Conservation (phyloP, 257 asterid genomes). For the Przewalskia tangutica region DNA sequence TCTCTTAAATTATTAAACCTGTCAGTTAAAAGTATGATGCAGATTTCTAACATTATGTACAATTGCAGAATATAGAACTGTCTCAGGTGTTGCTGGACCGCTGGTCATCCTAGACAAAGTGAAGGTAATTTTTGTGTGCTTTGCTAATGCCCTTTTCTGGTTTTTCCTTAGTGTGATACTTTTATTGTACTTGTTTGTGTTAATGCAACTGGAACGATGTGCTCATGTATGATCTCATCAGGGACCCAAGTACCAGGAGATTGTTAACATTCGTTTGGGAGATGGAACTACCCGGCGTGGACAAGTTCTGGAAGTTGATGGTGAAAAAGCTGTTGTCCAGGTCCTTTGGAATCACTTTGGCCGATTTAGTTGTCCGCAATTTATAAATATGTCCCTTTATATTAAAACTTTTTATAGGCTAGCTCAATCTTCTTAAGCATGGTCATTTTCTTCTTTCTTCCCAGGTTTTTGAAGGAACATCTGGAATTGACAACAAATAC, state of each 20-base stretch:
- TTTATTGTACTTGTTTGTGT: not conserved
- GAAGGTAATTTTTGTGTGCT: constrained; percentile 44
- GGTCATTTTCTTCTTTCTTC: not conserved
- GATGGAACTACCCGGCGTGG: constrained; percentile 98
- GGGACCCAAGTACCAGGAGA: constrained; percentile 98
- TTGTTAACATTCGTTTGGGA: constrained; percentile 94
- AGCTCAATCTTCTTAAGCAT: not conserved
- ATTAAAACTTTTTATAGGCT: not conserved
- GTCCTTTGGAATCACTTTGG: constrained; percentile 19
- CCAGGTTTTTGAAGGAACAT: constrained; percentile 96
- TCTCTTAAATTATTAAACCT: not conserved
- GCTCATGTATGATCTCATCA: constrained; percentile 21
- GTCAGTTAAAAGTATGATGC: not conserved
- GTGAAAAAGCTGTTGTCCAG: constrained; percentile 99
- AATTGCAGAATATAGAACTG: constrained; percentile 90
- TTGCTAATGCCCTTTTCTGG: not conserved
- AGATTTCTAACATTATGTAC: not conserved
- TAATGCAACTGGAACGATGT: constrained; percentile 1
- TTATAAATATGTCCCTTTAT: not conserved
- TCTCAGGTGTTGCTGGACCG: constrained; percentile 99
- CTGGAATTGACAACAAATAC: constrained; percentile 93
- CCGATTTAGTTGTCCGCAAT: not conserved
- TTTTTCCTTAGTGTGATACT: not conserved
- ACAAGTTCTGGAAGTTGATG: constrained; percentile 95
- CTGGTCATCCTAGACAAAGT: constrained; percentile 95